Evolutionary conservation across 345 rosid genomes (phyloP).

Genomic region (Acer negundo): DNA sequence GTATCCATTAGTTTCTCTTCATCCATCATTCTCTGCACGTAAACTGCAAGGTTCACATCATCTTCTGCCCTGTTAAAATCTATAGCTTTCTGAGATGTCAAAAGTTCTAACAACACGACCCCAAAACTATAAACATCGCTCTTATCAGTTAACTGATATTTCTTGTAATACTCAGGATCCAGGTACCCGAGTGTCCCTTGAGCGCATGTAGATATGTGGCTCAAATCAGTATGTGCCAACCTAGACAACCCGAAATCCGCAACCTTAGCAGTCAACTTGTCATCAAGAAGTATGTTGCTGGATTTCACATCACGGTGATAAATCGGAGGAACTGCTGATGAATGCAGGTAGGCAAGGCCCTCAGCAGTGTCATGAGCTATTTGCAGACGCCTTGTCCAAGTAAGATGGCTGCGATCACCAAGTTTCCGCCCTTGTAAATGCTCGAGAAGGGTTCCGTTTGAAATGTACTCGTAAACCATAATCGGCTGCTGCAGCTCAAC

Average conservation of each 20-base stretch:
- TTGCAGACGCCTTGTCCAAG: slow-evolving; percentile 40
- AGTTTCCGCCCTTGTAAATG: slow-evolving; percentile 27
- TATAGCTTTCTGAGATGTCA: slow-evolving; percentile 50
- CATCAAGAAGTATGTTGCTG: slow-evolving; percentile 54
- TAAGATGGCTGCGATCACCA: background rate
- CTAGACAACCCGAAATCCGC: slow-evolving; percentile 58
- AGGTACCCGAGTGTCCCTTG: slow-evolving; percentile 58
- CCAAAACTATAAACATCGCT: slow-evolving; percentile 60
- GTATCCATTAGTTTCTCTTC: slow-evolving; percentile 43
- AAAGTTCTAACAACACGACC: slow-evolving; percentile 50
- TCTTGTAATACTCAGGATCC: slow-evolving; percentile 50
- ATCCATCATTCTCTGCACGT: slow-evolving; percentile 36
- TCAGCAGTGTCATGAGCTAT: slow-evolving; percentile 46
- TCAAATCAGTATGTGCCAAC: slow-evolving; percentile 42
- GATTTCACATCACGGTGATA: slow-evolving; percentile 59
- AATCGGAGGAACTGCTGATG: slow-evolving; percentile 43
- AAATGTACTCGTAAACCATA: slow-evolving; percentile 49
- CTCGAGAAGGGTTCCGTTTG: slow-evolving; percentile 42
- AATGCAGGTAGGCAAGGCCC: slow-evolving; percentile 51
- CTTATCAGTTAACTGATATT: slow-evolving; percentile 52
- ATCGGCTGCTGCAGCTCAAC: slow-evolving; percentile 55
- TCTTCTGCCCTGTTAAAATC: slow-evolving; percentile 42
- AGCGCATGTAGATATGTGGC: slow-evolving; percentile 53
- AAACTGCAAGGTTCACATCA: slow-evolving; percentile 50
- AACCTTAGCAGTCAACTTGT: slow-evolving; percentile 44